A percentile compares a stretch with the other conserved stretches of the same genome.
Conservation (phyloP, 2,329 filamentous ascomycete genomes). For the Nakataea oryzae region DNA sequence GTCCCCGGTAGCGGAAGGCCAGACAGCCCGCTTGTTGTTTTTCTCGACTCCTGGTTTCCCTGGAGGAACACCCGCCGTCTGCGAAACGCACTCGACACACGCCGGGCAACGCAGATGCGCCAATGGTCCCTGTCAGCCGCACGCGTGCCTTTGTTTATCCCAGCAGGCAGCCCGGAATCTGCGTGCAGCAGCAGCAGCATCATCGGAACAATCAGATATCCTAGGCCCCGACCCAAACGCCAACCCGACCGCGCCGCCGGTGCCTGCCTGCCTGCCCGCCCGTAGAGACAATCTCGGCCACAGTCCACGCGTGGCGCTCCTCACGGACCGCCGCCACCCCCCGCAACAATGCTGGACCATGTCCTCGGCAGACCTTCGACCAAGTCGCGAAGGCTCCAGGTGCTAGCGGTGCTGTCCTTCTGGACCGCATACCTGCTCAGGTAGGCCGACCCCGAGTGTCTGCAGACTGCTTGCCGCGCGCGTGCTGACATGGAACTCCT, state of each 20-base stretch:
- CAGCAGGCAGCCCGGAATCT: neutral
- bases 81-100: neutral
- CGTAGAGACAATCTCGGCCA: neutral
- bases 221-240: neutral
- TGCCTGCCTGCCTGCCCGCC: too few species aligned
- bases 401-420: constrained; percentile 81
- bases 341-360: constrained; percentile 62
- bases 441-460: constrained; percentile 31
- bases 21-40: neutral
- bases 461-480: neutral
- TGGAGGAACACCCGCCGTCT: neutral
- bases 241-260: neutral
- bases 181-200: too few species aligned
- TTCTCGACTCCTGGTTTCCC: neutral
- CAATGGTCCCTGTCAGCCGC: neutral
- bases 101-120: neutral
- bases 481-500: constrained; percentile 7
- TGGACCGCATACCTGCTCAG: constrained; percentile 79
- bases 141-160: neutral
- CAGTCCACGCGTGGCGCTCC: neutral
- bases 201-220: neutral
- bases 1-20: neutral
- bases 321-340: neutral
- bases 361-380: constrained; percentile 83
- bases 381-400: constrained; percentile 85